Evolutionary conservation across 2,329 filamentous ascomycete species (phyloP).

Genomic region (Setomelanomma holmii): DNA sequence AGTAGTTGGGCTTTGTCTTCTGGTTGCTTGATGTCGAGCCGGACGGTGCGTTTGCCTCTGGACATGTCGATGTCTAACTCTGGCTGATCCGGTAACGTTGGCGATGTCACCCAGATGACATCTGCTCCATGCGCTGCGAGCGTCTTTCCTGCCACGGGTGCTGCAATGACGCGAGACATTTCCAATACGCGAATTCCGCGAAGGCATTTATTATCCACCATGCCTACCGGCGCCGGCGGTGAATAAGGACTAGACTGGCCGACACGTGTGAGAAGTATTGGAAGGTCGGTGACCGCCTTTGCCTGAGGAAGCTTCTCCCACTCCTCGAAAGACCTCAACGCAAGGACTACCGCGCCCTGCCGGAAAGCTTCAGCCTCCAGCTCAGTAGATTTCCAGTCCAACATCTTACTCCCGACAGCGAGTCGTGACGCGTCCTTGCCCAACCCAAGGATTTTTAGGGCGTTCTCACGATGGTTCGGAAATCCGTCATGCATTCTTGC

Average conservation of each 20-base stretch:
- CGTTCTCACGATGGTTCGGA: constrained; percentile 57
- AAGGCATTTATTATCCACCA: constrained; percentile 50
- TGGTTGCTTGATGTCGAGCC: constrained; percentile 56
- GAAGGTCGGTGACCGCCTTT: constrained; percentile 53
- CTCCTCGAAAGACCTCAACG: constrained; percentile 57
- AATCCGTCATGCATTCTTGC: constrained; percentile 65
- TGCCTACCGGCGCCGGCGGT: too few relatives aligned
- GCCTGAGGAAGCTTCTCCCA: constrained; percentile 62
- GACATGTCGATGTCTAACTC: constrained; percentile 52
- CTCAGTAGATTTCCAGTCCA: constrained; percentile 54
- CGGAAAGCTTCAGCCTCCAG: constrained; percentile 57
- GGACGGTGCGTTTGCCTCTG: constrained; percentile 57
- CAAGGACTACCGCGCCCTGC: constrained; percentile 56
- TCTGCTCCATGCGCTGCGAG: constrained; percentile 56
- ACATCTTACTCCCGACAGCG: constrained; percentile 50
- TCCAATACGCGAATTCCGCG: constrained; percentile 52
- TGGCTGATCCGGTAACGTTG: constrained; percentile 51
- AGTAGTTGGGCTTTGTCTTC: constrained; percentile 51
- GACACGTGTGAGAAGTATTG: constrained; percentile 54
- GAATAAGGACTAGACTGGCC: too few relatives aligned
- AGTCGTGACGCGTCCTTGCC: constrained; percentile 40
- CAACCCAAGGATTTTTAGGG: constrained; percentile 55
- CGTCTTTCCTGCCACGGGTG: constrained; percentile 51
- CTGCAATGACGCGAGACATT: constrained; percentile 55
- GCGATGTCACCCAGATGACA: constrained; percentile 56